phyloP scores from a whole-genome alignment of 768 basidiomycete genomes.

The Trametes gibbosa region DNA sequence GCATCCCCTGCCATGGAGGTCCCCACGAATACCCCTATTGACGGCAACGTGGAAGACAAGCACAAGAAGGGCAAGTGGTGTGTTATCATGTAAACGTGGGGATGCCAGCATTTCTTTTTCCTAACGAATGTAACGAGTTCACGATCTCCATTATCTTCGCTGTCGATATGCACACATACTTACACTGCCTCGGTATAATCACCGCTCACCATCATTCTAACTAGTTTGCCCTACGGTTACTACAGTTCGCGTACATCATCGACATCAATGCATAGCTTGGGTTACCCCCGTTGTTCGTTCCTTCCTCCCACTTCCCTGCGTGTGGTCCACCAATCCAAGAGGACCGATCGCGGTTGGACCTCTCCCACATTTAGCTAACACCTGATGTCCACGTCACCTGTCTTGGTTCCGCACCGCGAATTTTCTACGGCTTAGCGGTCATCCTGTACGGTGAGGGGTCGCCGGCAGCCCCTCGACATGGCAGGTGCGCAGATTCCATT shows the following conservation, averaged over 20 bases:
- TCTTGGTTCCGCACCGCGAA: no score
- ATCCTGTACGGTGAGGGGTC: no score
- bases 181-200: slow-evolving; percentile 14
- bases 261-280: slow-evolving; percentile 5
- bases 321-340: neutral
- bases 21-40: slow-evolving; percentile 21
- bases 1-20: slow-evolving; percentile 18
- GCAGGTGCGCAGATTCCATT: no score
- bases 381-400: no score
- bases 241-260: neutral
- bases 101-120: neutral
- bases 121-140: slow-evolving; percentile 22
- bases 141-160: slow-evolving; percentile 10
- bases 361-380: neutral
- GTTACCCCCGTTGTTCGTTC: neutral
- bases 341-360: neutral
- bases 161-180: slow-evolving; percentile 17
- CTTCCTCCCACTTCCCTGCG: neutral
- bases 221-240: slow-evolving; percentile 5
- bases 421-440: neutral
- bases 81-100: slow-evolving; percentile 28
- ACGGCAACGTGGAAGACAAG: slow-evolving; percentile 20
- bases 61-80: slow-evolving; percentile 28
- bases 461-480: no score
- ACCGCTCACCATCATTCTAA: slow-evolving; percentile 10